Evolutionary conservation across 768 basidiomycete genomes (phyloP), one percentile per base, ranked within the genome.

Genomic region (Rhodotorula babjevae): DNA sequence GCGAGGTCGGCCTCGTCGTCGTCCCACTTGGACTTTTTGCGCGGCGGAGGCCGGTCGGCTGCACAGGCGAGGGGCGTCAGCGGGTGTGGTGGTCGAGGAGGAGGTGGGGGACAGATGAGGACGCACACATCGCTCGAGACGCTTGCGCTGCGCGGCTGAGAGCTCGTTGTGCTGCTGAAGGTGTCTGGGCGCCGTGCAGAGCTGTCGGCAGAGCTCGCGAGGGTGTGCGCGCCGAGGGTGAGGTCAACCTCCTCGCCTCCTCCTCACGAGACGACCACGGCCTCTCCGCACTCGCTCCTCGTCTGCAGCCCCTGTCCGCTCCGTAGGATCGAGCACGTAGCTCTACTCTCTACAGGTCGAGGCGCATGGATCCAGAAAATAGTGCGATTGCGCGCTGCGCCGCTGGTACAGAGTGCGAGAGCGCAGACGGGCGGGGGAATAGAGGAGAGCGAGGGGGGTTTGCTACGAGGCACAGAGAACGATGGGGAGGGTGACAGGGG

Each of bases 1-100:
- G 46, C 59, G 31, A 56, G 27, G 27, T 70, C 71, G 16, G 67
- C 70, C 12, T 69, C 69, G n/a, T 68, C 60, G 44, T 75, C 73
- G 61, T 69, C 76, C 71, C 72, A 73, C 36, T 71, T 72, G 27
- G 63, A 71, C 62, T 73, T 73, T 47, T 72, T 75, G 63, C 71
- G 65, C 1, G 71, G 70, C 29, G 58, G 58, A 14, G 70, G 70
- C 33, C 69, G 40, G 60, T 42, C 60, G 25, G 42, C 19, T 21
- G n/a, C 8, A 42, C n/a, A n/a, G 5, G n/a, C n/a, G 53, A 55
- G 56, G 56, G 31, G 33, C 2, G 33, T 36, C 27, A 56, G 36
- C 21, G 27, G 10, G 16, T 36, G 29, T 23, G 29, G 8, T 18
- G 31, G 56, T 3, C 31, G 33, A 36, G n/a, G 19, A 29, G 16